Evolutionary conservation across 257 asterid genomes (phyloP).

Genomic region (Avicennia marina): DNA sequence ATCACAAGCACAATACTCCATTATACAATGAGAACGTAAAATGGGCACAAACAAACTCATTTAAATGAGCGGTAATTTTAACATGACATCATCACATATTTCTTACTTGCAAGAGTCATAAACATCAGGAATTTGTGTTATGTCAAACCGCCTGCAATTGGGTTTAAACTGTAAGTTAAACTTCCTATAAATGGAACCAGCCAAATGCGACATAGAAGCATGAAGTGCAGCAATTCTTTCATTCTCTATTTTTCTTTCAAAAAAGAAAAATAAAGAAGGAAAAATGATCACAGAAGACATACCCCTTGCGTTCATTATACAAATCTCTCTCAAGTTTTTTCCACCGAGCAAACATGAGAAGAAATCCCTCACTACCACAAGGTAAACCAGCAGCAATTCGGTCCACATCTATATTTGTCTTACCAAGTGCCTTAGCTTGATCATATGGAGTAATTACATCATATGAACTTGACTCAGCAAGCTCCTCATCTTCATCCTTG

Average conservation of each 20-base stretch:
- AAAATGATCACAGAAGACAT: constrained; percentile 24
- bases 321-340: constrained; percentile 94
- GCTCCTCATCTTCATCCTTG: constrained; percentile 87
- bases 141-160: constrained; percentile 81
- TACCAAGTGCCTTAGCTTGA: constrained; percentile 99
- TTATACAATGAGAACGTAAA: background rate
- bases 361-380: constrained; percentile 99
- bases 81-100: background rate
- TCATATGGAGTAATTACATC: constrained; percentile 87
- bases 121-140: constrained; percentile 97
- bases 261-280: background rate
- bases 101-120: constrained; percentile 99
- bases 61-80: constrained; percentile 2
- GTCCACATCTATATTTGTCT: constrained; percentile 93
- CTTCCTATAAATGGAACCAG: background rate
- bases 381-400: constrained; percentile 98
- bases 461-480: constrained; percentile 68
- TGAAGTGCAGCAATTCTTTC: too few species aligned
- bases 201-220: background rate
- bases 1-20: too few species aligned
- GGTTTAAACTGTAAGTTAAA: constrained; percentile 20
- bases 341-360: constrained; percentile 99
- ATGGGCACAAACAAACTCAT: constrained; percentile 3
- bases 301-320: constrained; percentile 90
- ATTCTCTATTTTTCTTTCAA: too few species aligned